Evolutionary conservation across 106 monocot genomes (phyloP).

Genomic region (Iris macrosiphon): DNA sequence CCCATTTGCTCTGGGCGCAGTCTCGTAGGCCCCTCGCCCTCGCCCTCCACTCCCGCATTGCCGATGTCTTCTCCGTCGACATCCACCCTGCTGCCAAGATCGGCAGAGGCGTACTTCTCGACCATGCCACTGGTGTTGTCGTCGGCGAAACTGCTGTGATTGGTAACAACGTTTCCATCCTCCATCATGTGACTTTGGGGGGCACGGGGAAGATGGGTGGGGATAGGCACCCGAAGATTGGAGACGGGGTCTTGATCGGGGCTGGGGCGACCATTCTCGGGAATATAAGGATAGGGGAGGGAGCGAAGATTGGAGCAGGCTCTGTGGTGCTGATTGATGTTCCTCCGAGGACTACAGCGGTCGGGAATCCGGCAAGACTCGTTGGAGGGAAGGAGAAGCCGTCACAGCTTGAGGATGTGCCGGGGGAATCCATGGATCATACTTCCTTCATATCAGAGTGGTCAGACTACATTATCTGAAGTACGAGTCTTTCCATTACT

Average conservation of each 20-base stretch:
- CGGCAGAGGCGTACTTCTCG: conserved; percentile 64
- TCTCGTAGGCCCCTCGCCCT: conserved; percentile 46
- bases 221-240: conserved; percentile 87
- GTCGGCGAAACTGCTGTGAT: conserved; percentile 72
- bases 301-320: conserved; percentile 90
- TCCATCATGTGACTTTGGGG: conserved; percentile 59
- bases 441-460: conserved; percentile 67
- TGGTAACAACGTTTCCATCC: conserved; percentile 58
- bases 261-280: conserved; percentile 91
- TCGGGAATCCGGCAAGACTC: conserved; percentile 66
- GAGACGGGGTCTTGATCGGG: conserved; percentile 76
- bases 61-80: conserved; percentile 76
- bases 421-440: conserved; percentile 72
- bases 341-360: conserved; percentile 65
- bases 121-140: conserved; percentile 62
- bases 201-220: conserved; percentile 46
- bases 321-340: conserved; percentile 74
- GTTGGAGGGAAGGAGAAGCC: conserved; percentile 64
- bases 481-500: background rate
- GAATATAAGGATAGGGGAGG: conserved; percentile 65
- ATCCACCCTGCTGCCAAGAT: conserved; percentile 73
- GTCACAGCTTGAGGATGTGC: conserved; percentile 27
- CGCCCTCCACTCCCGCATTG: conserved; percentile 52
- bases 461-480: conserved; percentile 71
- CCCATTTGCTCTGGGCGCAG: conserved; percentile 25